These are phyloP conservation scores for Heterobasidion parviporum DNA, from an alignment of 1,284 basidiomycete species.

Conservation along the genomic window DNA sequence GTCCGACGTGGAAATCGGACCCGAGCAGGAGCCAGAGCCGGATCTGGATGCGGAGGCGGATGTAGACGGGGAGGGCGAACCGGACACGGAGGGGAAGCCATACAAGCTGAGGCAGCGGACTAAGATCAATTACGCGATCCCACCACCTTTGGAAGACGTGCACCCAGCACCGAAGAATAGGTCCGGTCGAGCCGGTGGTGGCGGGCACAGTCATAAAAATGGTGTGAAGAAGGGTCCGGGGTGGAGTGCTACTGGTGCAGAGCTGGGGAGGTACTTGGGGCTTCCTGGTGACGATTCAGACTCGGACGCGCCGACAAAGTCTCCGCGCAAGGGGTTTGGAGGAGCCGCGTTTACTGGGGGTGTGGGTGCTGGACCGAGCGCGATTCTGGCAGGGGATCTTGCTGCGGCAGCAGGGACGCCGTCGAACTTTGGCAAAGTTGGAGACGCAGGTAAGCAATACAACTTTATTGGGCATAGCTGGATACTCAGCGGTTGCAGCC, in stretches of 20 bases:
- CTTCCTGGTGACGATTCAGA: constrained; percentile 70
- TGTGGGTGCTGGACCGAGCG: constrained; percentile 31
- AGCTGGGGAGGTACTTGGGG: constrained; percentile 69
- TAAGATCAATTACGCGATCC: constrained; percentile 70
- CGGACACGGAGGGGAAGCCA: constrained; percentile 32
- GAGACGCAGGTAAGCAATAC: constrained; percentile 51
- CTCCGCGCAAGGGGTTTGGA: constrained; percentile 58
- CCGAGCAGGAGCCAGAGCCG: constrained; percentile 26
- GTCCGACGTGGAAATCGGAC: constrained; percentile 22
- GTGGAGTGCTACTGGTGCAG: constrained; percentile 71
- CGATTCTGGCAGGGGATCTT: constrained; percentile 51
- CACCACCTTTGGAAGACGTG: constrained; percentile 65
- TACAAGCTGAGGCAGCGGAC: constrained; percentile 58
- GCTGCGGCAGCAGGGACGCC: constrained; percentile 62
- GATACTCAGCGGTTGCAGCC: constrained; percentile 31
- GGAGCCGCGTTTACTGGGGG: constrained; percentile 41
- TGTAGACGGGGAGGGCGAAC: constrained; percentile 34
- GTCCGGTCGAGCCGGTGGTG: constrained; percentile 13
- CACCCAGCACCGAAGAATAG: constrained; percentile 31
- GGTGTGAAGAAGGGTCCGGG: constrained; percentile 42
- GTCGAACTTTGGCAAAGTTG: constrained; percentile 77
- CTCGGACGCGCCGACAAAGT: constrained; percentile 59
- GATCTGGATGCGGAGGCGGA: constrained; percentile 35
- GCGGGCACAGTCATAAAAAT: constrained; percentile 21
- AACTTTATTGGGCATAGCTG: neutral